Conservation (phyloP, 495 filamentous ascomycete genomes). For the Neurospora intermedia region DNA sequence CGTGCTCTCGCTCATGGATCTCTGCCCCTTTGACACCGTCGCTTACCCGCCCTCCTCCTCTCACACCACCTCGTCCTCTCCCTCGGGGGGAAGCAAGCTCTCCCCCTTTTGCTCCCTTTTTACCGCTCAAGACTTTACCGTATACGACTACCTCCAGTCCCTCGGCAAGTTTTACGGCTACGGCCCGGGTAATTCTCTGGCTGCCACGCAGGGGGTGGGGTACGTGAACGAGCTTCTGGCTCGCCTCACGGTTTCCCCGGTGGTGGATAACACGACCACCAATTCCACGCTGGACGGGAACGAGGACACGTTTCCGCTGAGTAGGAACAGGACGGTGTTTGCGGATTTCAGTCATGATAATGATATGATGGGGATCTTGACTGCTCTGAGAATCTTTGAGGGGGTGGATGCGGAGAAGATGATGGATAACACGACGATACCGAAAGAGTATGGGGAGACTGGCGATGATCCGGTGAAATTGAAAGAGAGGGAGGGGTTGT, state of each 20-base stretch:
- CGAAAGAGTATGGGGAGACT: neutral
- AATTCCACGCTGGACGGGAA: constrained; percentile 61
- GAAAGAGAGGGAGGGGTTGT: constrained; percentile 36
- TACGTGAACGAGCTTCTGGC: constrained; percentile 78
- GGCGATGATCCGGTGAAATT: constrained; percentile 17
- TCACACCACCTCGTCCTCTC: constrained; percentile 41
- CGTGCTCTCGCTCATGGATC: constrained; percentile 64
- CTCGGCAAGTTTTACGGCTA: constrained; percentile 75
- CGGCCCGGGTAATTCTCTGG: constrained; percentile 63
- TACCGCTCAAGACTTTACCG: constrained; percentile 52
- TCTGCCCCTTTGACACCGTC: constrained; percentile 75
- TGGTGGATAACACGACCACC: constrained; percentile 58
- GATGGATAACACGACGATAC: constrained; percentile 33
- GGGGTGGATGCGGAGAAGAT: constrained; percentile 5
- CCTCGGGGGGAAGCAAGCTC: constrained; percentile 2
- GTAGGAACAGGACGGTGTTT: constrained; percentile 48
- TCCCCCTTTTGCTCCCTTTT: constrained; percentile 69
- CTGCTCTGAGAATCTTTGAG: constrained; percentile 66
- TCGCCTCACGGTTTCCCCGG: constrained; percentile 53
- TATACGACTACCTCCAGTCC: constrained; percentile 67
- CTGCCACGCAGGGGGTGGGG: constrained; percentile 71
- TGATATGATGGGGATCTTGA: constrained; percentile 61
- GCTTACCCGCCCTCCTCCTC: constrained; percentile 61
- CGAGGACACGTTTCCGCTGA: constrained; percentile 55
- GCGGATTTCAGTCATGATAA: constrained; percentile 89